phyloP scores from a whole-genome alignment of 2,329 filamentous ascomycete genomes.

The Penicillium fuscoglaucum region DNA sequence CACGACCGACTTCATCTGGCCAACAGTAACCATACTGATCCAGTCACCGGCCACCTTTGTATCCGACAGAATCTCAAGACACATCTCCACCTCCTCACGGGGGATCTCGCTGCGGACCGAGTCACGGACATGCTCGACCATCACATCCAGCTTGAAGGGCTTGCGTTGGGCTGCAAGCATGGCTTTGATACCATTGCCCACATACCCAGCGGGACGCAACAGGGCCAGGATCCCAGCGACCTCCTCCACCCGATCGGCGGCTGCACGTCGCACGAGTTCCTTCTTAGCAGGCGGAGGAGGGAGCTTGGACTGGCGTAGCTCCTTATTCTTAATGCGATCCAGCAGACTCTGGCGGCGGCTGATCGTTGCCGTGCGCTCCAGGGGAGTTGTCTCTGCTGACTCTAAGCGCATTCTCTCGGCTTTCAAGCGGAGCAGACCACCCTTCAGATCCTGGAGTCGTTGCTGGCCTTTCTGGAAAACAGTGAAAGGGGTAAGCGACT shows the following conservation, averaged over 20 bases:
- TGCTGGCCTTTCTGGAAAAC: conserved; percentile 43
- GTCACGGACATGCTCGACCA: conserved; percentile 67
- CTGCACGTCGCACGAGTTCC: conserved; percentile 62
- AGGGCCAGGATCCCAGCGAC: conserved; percentile 67
- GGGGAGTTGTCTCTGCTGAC: conserved; percentile 19
- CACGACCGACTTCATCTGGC: conserved; percentile 48
- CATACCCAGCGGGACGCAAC: conserved; percentile 48
- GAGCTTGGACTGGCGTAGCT: conserved; percentile 52
- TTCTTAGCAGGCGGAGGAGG: conserved; percentile 50
- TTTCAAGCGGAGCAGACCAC: conserved; percentile 40
- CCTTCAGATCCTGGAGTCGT: conserved; percentile 43
- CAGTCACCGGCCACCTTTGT: conserved; percentile 52
- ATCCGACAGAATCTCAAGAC: conserved; percentile 49
- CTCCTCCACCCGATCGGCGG: conserved; percentile 67
- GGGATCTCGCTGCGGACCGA: conserved; percentile 58
- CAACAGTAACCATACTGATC: conserved; percentile 51
- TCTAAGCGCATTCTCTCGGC: conserved; percentile 33
- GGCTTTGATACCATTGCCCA: conserved; percentile 33
- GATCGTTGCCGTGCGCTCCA: conserved; percentile 31
- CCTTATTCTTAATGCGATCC: conserved; percentile 73
- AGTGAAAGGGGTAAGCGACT: conserved; percentile 38
- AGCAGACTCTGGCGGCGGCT: conserved; percentile 63
- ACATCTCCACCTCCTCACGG: conserved; percentile 49
- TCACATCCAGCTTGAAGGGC: conserved; percentile 64
- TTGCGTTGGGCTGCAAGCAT: conserved; percentile 51